Base-by-base conservation (phyloP, 148 eudicot genomes). In the Bassia scoparia region DNA sequence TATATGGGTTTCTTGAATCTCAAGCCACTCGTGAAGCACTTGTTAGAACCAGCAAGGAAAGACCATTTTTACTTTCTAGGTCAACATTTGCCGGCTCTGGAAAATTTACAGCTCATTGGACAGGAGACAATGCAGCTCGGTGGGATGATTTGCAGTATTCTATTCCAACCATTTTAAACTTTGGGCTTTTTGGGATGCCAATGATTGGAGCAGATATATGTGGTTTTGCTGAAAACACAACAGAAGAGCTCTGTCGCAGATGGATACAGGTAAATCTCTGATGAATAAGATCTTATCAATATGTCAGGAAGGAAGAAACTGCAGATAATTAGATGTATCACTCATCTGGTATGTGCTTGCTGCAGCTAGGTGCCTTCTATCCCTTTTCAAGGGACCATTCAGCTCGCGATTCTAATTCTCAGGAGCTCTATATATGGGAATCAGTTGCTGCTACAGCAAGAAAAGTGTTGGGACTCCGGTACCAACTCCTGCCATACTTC, bases 161-260 rank as follows among this genome's bases (percentile, higher is more conserved):
- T 0, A 83, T 86, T 71, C 86, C 89, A 1, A 38, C 83, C 44
- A 72, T 83, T 29, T 62, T 86, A 14, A 81, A 75, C 67, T 81
- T 69, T 24, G 89, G 89, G 38, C 65, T 86, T 18, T 83, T 79
- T 49, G 89, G 89, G n/a, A 83, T 86, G 6, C 89, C 89, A 37
- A 86, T 86, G 89, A 76, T 86, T 34, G 89, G 89, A 59, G 84
- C 89, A 30, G 89, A 86, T 77, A 83, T 86, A 16, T 83, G 89
- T 61, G 89, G 89, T 24, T 86, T 86, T 74, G 18, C 50, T 58
- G 76, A 27, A 1, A 61, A 72, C 71, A 83, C 87, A 3, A 76
- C 79, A 29, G 89, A 86, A 72, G 89, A 86, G 69, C 87, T 86
- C 53, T 86, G 87, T 70, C 71, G 75, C 37, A 81, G 89, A 21